Percentiles rank a stretch among this genome's conserved stretches.
phyloP scores from a whole-genome alignment of 2,329 filamentous ascomycete species.

The Sarocladium oryzae region DNA sequence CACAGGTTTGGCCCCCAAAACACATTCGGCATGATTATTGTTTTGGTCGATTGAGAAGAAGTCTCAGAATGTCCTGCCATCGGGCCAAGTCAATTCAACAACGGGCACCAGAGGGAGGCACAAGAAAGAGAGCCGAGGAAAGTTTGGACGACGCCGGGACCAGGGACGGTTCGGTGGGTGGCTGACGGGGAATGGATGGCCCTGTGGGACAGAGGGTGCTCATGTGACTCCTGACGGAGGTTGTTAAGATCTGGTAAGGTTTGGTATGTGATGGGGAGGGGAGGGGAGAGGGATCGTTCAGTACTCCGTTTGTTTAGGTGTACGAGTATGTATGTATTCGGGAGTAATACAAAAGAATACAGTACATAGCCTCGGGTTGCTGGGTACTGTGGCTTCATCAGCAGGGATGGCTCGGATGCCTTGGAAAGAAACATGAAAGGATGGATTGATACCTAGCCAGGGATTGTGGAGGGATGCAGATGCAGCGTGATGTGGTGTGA shows the following conservation, averaged over 20 bases:
- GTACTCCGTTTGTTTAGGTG: no score
- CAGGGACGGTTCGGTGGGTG: background rate
- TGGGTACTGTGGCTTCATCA: background rate
- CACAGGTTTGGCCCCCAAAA: background rate
- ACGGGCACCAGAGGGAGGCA: no score
- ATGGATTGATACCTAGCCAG: background rate
- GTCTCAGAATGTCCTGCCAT: no score
- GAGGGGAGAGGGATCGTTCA: background rate
- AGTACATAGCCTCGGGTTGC: no score
- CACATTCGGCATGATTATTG: background rate
- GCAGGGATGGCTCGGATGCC: background rate
- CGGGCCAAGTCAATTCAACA: no score
- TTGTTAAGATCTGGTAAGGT: background rate
- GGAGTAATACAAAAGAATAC: no score
- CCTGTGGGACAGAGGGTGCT: background rate
- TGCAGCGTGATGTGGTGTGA: background rate
- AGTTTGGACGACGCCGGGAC: background rate
- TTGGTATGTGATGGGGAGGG: conserved; percentile 3
- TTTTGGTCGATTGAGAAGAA: no score
- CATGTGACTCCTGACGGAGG: background rate
- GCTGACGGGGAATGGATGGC: background rate
- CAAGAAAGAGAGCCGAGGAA: background rate
- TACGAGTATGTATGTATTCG: no score
- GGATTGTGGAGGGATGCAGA: background rate
- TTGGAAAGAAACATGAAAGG: background rate